Conservation (phyloP, 306 rosid genomes). For the Heteromeles arbutifolia region DNA sequence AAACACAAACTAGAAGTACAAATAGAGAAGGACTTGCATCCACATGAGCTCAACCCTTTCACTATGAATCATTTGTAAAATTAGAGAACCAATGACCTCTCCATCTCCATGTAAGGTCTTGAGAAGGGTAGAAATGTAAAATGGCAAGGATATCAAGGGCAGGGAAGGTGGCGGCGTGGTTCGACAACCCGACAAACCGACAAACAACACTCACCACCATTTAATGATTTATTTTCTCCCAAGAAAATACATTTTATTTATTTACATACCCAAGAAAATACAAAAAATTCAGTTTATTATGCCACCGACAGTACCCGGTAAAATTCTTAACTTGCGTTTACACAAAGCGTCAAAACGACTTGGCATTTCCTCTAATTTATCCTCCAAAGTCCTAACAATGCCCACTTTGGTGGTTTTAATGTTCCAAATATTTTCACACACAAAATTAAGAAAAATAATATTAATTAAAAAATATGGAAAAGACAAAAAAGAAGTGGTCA, state of each 20-base stretch:
- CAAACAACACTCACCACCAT: slow-evolving; percentile 27
- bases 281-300: not conserved
- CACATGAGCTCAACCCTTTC: not conserved
- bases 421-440: not conserved
- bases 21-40: too few relatives aligned
- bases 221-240: slow-evolving; percentile 1
- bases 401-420: not conserved
- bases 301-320: slow-evolving; percentile 43
- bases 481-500: slow-evolving; percentile 40
- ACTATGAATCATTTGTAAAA: not conserved
- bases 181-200: slow-evolving; percentile 50
- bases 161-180: slow-evolving; percentile 10
- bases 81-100: not conserved
- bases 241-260: not conserved
- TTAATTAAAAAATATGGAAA: slow-evolving; percentile 16
- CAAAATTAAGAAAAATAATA: not conserved
- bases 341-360: not conserved
- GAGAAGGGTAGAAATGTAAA: not conserved
- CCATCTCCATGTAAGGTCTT: not conserved
- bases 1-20: not conserved
- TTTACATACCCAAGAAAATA: not conserved
- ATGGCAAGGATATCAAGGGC: not conserved
- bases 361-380: not conserved
- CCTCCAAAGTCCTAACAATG: not conserved
- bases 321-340: not conserved